These are phyloP conservation scores for Jatropha multifida DNA, from an alignment of 441 rosid genomes.

Conservation along the genomic window DNA sequence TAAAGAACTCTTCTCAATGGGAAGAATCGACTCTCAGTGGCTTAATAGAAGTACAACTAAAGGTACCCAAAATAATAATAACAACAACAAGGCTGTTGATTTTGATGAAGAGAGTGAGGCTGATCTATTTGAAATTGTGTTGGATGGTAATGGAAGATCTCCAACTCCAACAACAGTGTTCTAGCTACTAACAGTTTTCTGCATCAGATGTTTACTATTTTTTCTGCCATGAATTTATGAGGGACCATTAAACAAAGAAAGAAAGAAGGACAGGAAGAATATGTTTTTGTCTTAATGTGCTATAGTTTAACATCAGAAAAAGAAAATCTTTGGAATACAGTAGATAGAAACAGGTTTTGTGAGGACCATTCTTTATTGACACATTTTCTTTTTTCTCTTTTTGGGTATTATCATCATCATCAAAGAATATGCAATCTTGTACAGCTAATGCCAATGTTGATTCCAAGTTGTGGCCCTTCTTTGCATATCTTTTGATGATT, in stretches of 20 bases:
- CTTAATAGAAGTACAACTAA: constrained; percentile 44
- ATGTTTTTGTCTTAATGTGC: background rate
- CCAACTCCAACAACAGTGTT: constrained; percentile 40
- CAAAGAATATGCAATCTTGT: constrained; percentile 2
- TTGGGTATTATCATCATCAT: background rate
- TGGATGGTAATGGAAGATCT: constrained; percentile 56
- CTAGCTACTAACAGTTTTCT: constrained; percentile 27
- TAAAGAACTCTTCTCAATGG: constrained; percentile 90
- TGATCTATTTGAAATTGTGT: constrained; percentile 81
- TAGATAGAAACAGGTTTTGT: constrained; percentile 13
- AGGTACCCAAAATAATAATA: constrained; percentile 29
- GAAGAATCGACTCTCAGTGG: constrained; percentile 90
- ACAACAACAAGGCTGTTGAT: constrained; percentile 34
- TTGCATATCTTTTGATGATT: background rate
- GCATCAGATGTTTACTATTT: constrained; percentile 10
- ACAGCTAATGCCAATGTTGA: constrained; percentile 13
- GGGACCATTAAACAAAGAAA: constrained; percentile 3
- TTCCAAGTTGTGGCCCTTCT: background rate
- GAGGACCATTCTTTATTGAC: constrained; percentile 14
- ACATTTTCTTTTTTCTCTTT: background rate
- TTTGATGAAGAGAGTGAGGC: constrained; percentile 91
- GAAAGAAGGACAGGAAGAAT: background rate
- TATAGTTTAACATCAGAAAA: constrained; percentile 5
- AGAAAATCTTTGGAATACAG: constrained; percentile 8
- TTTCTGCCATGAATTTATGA: constrained; percentile 21